Evolutionary conservation across 208 protist genomes (phyloP).

Genomic region (Leishmania mexicana): DNA sequence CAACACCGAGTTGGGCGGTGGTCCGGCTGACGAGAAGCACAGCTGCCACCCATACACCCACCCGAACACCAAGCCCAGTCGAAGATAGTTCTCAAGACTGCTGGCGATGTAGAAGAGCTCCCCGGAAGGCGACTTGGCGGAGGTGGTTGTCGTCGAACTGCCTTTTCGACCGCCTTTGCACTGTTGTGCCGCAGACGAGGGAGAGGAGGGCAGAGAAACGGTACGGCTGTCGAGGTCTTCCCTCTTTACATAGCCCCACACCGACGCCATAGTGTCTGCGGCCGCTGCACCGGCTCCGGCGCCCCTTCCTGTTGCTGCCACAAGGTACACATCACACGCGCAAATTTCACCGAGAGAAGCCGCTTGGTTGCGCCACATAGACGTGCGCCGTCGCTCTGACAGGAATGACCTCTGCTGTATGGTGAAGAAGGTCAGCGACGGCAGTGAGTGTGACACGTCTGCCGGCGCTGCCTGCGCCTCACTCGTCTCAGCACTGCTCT

Average conservation of each 20-base stretch:
- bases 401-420: constrained; percentile 26
- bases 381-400: constrained; percentile 10
- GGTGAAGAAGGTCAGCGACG: constrained; percentile 24
- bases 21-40: constrained; percentile 53
- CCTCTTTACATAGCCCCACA: constrained; percentile 28
- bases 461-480: neutral
- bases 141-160: neutral
- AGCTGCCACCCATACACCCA: constrained; percentile 86
- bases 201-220: neutral
- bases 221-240: neutral
- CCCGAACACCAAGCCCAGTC: constrained; percentile 55
- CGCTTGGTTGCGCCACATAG: constrained; percentile 9
- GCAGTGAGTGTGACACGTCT: neutral
- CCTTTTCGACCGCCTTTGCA: neutral
- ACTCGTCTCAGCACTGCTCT: neutral
- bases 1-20: constrained; percentile 44
- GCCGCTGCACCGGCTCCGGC: neutral
- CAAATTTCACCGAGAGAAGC: constrained; percentile 20
- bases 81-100: constrained; percentile 60
- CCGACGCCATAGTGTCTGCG: neutral
- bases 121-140: neutral
- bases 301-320: constrained; percentile 7
- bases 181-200: neutral
- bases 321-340: constrained; percentile 27
- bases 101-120: constrained; percentile 69